phyloP scores from a whole-genome alignment of 768 basidiomycete species.

The Lyophyllum atratum region DNA sequence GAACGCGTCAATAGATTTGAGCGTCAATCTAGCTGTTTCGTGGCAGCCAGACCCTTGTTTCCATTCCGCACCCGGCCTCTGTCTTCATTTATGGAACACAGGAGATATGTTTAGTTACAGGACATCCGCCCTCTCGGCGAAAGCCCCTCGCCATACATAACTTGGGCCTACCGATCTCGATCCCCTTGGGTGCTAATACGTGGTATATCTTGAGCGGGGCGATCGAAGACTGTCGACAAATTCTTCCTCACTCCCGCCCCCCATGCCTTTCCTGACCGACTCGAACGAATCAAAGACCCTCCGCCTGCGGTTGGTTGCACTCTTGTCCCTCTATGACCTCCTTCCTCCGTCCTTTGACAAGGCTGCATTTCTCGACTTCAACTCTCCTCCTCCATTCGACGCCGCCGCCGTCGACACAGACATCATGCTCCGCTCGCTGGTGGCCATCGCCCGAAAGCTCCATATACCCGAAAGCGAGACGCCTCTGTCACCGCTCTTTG shows the following conservation, averaged over 20 bases:
- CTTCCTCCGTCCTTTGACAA: constrained; percentile 19
- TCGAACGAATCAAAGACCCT: constrained; percentile 13
- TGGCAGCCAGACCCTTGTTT: no score
- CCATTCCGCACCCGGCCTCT: not conserved
- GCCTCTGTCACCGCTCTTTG: not conserved
- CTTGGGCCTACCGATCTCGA: constrained; percentile 7
- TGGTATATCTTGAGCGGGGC: not conserved
- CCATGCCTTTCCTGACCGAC: constrained; percentile 6
- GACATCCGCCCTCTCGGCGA: constrained; percentile 5
- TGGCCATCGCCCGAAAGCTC: constrained; percentile 14
- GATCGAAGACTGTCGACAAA: not conserved
- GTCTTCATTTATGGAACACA: not conserved
- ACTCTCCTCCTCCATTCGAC: constrained; percentile 16
- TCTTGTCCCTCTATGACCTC: constrained; percentile 21
- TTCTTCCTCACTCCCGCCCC: not conserved
- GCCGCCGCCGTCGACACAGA: constrained; percentile 16
- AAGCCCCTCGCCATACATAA: constrained; percentile 3
- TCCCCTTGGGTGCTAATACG: not conserved
- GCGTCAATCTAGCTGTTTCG: not conserved
- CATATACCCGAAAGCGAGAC: not conserved
- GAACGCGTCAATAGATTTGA: not conserved
- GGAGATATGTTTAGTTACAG: not conserved
- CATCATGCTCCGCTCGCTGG: constrained; percentile 12
- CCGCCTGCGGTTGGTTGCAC: constrained; percentile 18
- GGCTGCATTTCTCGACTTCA: constrained; percentile 18